Conservation (phyloP, 768 basidiomycete species). For the Suillus hirtellus region DNA sequence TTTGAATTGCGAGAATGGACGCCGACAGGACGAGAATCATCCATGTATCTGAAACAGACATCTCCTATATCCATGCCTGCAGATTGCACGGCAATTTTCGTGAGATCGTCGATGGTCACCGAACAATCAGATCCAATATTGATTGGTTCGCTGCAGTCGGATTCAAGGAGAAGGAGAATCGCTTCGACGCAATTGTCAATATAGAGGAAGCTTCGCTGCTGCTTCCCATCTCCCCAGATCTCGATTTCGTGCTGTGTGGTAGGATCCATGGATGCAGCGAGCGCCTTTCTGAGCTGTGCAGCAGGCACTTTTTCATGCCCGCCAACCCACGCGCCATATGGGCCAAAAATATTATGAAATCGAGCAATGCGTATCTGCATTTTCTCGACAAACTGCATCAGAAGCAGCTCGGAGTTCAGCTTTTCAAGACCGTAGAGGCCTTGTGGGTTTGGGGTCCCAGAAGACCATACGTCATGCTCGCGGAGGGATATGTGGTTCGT, state of each 20-base stretch:
- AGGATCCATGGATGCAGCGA: constrained; percentile 28
- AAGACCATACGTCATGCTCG: constrained; percentile 46
- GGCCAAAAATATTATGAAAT: constrained; percentile 62
- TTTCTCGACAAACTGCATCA: constrained; percentile 32
- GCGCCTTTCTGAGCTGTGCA: constrained; percentile 54
- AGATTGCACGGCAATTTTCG: constrained; percentile 37
- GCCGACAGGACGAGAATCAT: constrained; percentile 39
- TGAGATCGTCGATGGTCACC: constrained; percentile 45
- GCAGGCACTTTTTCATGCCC: constrained; percentile 63
- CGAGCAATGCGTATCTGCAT: constrained; percentile 49
- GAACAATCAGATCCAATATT: constrained; percentile 55
- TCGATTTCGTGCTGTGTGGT: constrained; percentile 36
- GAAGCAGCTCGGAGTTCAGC: constrained; percentile 47
- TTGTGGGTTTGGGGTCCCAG: constrained; percentile 42
- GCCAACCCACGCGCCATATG: constrained; percentile 50
- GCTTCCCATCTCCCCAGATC: constrained; percentile 58
- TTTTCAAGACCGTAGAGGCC: constrained; percentile 65
- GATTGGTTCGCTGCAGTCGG: constrained; percentile 36
- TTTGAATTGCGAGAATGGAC: constrained; percentile 55
- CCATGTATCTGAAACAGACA: constrained; percentile 31
- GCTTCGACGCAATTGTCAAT: constrained; percentile 57
- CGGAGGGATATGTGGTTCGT: constrained; percentile 42
- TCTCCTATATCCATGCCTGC: constrained; percentile 30
- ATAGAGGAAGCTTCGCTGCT: constrained; percentile 41
- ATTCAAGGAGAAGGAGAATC: constrained; percentile 37